These are phyloP conservation scores for Aurifilum marmelostoma DNA, from an alignment of 2,329 filamentous ascomycete genomes.

Conservation along the genomic window DNA sequence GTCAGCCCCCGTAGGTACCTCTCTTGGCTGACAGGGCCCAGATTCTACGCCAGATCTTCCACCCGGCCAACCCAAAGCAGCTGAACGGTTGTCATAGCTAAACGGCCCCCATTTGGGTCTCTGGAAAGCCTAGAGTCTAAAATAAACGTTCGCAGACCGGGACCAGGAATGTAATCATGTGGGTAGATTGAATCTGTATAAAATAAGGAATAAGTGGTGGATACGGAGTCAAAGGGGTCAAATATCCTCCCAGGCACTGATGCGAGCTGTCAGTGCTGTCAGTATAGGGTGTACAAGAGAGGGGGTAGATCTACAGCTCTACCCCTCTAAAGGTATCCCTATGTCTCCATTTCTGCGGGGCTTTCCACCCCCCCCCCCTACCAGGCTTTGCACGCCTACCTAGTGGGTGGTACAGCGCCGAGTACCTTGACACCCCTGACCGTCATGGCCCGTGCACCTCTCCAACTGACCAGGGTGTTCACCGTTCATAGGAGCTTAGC, in stretches of 20 bases:
- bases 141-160: neutral
- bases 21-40: neutral
- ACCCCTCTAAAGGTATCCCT: neutral
- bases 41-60: neutral
- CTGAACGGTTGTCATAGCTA: neutral
- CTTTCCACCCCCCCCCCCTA: neutral
- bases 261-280: neutral
- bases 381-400: too few relatives aligned
- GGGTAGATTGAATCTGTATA: neutral
- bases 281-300: neutral
- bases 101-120: neutral
- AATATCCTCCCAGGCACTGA: neutral
- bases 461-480: constrained; percentile 6
- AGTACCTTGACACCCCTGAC: neutral
- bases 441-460: constrained; percentile 1
- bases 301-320: neutral
- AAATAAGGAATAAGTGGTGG: neutral
- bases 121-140: neutral
- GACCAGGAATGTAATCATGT: neutral
- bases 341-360: neutral
- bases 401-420: neutral
- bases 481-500: constrained; percentile 3
- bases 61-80: neutral
- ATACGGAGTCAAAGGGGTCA: neutral
- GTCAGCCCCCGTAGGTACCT: neutral